Evolutionary conservation across 1,139 yeast species (phyloP).

Genomic region (Lodderomyces jiufengensis): DNA sequence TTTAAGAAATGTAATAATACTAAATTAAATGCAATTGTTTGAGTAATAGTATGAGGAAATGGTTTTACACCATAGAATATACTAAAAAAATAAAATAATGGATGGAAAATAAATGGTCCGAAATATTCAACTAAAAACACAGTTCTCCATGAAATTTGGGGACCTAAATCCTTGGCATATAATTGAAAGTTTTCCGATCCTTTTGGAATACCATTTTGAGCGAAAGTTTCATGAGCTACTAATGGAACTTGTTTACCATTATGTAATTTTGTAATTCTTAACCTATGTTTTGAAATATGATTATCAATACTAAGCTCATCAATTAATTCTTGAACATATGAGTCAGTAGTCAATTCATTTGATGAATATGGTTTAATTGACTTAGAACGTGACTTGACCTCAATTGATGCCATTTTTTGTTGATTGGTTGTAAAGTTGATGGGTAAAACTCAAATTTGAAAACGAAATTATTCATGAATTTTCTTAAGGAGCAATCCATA

Average conservation of each 20-base stretch:
- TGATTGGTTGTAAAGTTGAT: too few relatives aligned
- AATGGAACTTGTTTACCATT: slow-evolving; percentile 33
- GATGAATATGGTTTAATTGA: slow-evolving; percentile 39
- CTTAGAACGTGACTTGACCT: slow-evolving; percentile 51
- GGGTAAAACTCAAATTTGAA: too few relatives aligned
- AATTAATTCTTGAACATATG: slow-evolving; percentile 31
- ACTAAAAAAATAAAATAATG: slow-evolving; percentile 53
- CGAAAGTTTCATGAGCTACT: slow-evolving; percentile 27
- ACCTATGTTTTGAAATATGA: slow-evolving; percentile 32
- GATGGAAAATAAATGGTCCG: slow-evolving; percentile 84
- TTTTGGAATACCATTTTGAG: slow-evolving; percentile 28
- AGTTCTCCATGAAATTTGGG: slow-evolving; percentile 88
- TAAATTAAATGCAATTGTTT: slow-evolving; percentile 49
- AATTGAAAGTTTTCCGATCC: slow-evolving; percentile 30
- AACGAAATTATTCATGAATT: too few relatives aligned
- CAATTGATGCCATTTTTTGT: slow-evolving; percentile 28
- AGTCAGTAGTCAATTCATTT: slow-evolving; percentile 30
- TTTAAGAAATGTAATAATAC: slow-evolving; percentile 75
- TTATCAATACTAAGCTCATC: slow-evolving; percentile 38
- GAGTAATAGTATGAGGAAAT: slow-evolving; percentile 37
- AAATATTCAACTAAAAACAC: slow-evolving; percentile 83
- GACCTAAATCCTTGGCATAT: slow-evolving; percentile 83
- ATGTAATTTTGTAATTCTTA: slow-evolving; percentile 35
- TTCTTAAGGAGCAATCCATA: too few relatives aligned
- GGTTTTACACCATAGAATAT: slow-evolving; percentile 11